Base-by-base conservation (phyloP, 306 rosid genomes). In the Lathyrus oleraceus region DNA sequence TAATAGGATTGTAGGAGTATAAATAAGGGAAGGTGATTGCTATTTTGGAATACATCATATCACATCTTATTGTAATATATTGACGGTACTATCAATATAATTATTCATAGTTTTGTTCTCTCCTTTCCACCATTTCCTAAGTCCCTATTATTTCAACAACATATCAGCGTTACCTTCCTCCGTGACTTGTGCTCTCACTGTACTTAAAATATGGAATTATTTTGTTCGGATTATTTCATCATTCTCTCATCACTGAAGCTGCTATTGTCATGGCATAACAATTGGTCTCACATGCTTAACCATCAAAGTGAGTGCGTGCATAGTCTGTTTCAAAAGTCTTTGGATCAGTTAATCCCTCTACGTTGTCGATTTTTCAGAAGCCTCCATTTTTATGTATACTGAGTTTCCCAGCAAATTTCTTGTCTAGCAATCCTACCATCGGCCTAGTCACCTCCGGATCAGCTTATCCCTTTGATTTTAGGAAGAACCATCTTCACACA, bases 401-500 rank as follows among this genome's bases (percentile, higher is more conserved):
- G 12, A 28, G 8, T 28, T 14, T 25, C 28, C 6, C 40, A 57
- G 63, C 63, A 23, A 23, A 3, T 23, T 23, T 23, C 25, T 23
- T 23, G 25, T 23, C 25, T 23, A 23, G 25, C 25, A 23, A 23
- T 23, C 25, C 25, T 23, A 23, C 25, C 25, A 23, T 23, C 25
- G 25, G 25, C 25, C 25, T 23, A 23, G 25, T 23, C 25, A 23
- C 25, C 25, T 23, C 35, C 35, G 7, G 35, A 30, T 30, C 35
- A 30, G 35, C 5, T 30, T 30, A 5, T 30, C 35, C 35, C 35
- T 4, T 30, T 30, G 84, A 77, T 84, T 80, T 77, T 72, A 73
- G 21, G 35, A 30, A 1, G 35, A 30, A 30, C 35, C 35, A 30
- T 30, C 35, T 5, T 30, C 35, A 30, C 30, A 30, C 35, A 30